Conservation (phyloP, 2,329 filamentous ascomycete species). For the Cladosporium austrohemisphaericum region DNA sequence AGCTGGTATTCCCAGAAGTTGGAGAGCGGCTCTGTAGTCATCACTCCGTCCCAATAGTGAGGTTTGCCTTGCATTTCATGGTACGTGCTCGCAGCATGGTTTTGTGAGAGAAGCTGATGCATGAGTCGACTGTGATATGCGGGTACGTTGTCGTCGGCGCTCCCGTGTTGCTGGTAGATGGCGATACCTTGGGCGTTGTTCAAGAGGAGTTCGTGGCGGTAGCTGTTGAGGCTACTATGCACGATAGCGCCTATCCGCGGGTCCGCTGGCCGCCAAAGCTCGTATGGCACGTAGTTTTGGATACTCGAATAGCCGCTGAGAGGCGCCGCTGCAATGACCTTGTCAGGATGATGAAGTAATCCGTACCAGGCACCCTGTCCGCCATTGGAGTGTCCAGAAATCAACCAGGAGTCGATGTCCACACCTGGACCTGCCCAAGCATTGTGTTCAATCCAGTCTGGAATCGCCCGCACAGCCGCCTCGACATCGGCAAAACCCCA, state of each 20-base stretch:
- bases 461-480: conserved; percentile 49
- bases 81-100: conserved; percentile 43
- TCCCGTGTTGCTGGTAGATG: conserved; percentile 55
- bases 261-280: conserved; percentile 54
- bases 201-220: conserved; percentile 53
- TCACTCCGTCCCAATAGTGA: conserved; percentile 55
- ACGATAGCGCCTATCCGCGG: conserved; percentile 48
- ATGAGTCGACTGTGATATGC: conserved; percentile 55
- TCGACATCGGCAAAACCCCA: conserved; percentile 57
- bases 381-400: conserved; percentile 58
- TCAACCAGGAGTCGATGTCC: conserved; percentile 48
- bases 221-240: conserved; percentile 48
- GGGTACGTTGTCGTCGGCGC: conserved; percentile 56
- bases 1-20: conserved; percentile 46
- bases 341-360: conserved; percentile 54
- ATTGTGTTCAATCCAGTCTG: conserved; percentile 47
- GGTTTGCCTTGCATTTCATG: conserved; percentile 47
- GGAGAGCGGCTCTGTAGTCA: conserved; percentile 49
- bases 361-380: conserved; percentile 58
- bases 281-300: conserved; percentile 57
- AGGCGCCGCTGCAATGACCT: conserved; percentile 53
- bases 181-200: conserved; percentile 51
- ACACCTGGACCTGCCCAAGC: conserved; percentile 49
- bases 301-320: conserved; percentile 58
- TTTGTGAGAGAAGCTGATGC: conserved; percentile 46